These are phyloP conservation scores for Coemansia javaensis DNA, from an alignment of 192 early-diverging fungal genomes.

Conservation along the genomic window DNA sequence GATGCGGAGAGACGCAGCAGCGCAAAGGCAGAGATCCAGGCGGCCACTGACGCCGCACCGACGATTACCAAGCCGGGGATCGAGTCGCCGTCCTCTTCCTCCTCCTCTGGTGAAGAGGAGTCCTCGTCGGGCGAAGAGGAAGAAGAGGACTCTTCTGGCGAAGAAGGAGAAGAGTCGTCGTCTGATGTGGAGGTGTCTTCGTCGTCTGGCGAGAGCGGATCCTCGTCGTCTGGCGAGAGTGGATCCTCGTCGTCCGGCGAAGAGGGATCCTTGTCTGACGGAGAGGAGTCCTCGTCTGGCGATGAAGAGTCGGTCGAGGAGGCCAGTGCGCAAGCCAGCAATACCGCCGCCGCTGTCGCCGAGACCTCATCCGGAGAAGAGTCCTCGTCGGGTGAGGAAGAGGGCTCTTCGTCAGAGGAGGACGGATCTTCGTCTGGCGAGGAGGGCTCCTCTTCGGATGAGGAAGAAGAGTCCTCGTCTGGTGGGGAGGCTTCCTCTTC, in stretches of 20 bases:
- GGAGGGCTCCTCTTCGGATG: not conserved
- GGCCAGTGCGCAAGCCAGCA: not conserved
- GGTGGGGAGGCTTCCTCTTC: not conserved
- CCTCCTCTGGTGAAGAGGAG: no score
- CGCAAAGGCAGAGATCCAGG: no score
- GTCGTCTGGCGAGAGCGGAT: conserved; percentile 1
- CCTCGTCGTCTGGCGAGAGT: not conserved
- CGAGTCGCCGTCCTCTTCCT: no score
- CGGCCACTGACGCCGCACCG: no score
- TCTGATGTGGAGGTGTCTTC: conserved; percentile 1
- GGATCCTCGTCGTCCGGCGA: not conserved
- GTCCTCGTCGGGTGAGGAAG: not conserved
- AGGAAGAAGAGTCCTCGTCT: not conserved
- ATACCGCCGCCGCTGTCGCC: no score
- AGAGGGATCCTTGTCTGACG: not conserved
- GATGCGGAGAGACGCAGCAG: no score
- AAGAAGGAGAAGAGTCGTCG: not conserved
- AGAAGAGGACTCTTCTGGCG: not conserved
- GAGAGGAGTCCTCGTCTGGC: not conserved
- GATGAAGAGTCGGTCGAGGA: not conserved
- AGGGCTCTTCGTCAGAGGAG: not conserved
- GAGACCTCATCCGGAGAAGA: not conserved
- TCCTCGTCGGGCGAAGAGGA: not conserved
- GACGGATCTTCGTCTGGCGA: not conserved
- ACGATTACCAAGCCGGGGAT: no score